Evolutionary conservation across 441 rosid species (phyloP).

Genomic region (Euphorbia corollata): DNA sequence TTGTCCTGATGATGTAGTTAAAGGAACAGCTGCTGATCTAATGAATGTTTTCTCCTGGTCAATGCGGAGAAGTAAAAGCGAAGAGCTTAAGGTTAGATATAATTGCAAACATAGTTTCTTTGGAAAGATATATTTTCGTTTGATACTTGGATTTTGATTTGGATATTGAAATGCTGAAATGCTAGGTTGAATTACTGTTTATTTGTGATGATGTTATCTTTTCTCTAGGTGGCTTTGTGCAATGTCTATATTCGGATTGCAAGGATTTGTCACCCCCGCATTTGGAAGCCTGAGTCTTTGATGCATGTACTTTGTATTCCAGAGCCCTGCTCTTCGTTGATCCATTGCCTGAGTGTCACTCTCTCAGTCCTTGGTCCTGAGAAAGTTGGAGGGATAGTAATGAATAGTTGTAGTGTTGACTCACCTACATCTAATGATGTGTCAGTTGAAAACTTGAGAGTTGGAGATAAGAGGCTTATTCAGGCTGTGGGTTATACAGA

Average conservation of each 20-base stretch:
- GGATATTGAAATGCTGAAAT: neutral
- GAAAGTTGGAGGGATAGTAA: conserved; percentile 39
- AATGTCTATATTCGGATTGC: conserved; percentile 64
- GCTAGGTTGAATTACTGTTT: neutral
- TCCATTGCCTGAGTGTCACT: conserved; percentile 68
- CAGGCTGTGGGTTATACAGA: conserved; percentile 32
- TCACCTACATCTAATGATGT: conserved; percentile 28
- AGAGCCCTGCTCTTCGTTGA: conserved; percentile 64
- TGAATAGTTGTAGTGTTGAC: conserved; percentile 23
- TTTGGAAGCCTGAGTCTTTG: conserved; percentile 83
- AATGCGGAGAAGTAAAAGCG: conserved; percentile 71
- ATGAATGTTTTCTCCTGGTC: conserved; percentile 54
- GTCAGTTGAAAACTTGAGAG: conserved; percentile 31
- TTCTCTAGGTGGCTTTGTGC: conserved; percentile 69
- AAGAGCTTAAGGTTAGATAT: conserved; percentile 78
- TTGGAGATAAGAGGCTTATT: conserved; percentile 62
- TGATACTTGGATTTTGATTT: conserved; percentile 5
- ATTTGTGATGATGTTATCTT: conserved; percentile 12
- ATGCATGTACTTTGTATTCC: conserved; percentile 49
- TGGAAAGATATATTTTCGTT: conserved; percentile 7
- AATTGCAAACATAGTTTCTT: conserved; percentile 13
- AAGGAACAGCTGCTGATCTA: conserved; percentile 65
- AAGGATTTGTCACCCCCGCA: conserved; percentile 62
- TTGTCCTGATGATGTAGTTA: conserved; percentile 70
- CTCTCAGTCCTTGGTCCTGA: conserved; percentile 53